A percentile compares a stretch with the other conserved stretches of the same genome.
These are phyloP conservation scores for Chiua virens DNA, from an alignment of 768 basidiomycete species.

Conservation along the genomic window DNA sequence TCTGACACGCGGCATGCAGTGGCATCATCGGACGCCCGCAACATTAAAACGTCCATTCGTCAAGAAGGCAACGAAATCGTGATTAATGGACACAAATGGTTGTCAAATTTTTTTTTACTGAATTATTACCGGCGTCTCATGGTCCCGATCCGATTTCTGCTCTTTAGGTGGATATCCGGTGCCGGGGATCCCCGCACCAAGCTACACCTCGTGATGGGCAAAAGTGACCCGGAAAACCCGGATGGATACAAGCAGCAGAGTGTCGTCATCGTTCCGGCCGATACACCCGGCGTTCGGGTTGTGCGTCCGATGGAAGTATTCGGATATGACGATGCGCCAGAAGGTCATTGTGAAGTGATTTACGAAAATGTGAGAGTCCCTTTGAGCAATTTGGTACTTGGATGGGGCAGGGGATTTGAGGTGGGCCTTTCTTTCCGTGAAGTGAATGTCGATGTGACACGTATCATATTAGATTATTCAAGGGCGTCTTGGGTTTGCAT, in stretches of 20 bases:
- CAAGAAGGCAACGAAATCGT: slow-evolving; percentile 86
- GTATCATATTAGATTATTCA: slow-evolving; percentile 72
- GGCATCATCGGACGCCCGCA: slow-evolving; percentile 94
- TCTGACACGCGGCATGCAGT: slow-evolving; percentile 36
- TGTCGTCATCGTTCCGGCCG: slow-evolving; percentile 91
- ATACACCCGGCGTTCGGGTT: slow-evolving; percentile 82
- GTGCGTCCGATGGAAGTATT: slow-evolving; percentile 93
- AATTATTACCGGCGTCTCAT: slow-evolving; percentile 10
- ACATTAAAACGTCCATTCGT: slow-evolving; percentile 85
- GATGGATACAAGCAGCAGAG: slow-evolving; percentile 83
- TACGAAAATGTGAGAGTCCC: slow-evolving; percentile 95
- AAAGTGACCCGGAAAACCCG: slow-evolving; percentile 84
- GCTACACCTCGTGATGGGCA: slow-evolving; percentile 92
- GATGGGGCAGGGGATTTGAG: slow-evolving; percentile 96
- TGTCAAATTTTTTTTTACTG: slow-evolving; percentile 4
- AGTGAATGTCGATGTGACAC: neutral
- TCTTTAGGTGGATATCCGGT: slow-evolving; percentile 89
- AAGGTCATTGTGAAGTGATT: slow-evolving; percentile 94
- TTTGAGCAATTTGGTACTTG: slow-evolving; percentile 75
- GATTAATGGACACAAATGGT: slow-evolving; percentile 98
- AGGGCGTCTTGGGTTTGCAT: slow-evolving; percentile 83
- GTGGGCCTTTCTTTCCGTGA: slow-evolving; percentile 34
- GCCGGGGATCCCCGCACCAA: slow-evolving; percentile 91
- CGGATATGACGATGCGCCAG: slow-evolving; percentile 93
- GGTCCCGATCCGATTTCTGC: slow-evolving; percentile 5